phyloP scores from a whole-genome alignment of 192 early-diverging fungal genomes.

The Paraglomus brasilianum region DNA sequence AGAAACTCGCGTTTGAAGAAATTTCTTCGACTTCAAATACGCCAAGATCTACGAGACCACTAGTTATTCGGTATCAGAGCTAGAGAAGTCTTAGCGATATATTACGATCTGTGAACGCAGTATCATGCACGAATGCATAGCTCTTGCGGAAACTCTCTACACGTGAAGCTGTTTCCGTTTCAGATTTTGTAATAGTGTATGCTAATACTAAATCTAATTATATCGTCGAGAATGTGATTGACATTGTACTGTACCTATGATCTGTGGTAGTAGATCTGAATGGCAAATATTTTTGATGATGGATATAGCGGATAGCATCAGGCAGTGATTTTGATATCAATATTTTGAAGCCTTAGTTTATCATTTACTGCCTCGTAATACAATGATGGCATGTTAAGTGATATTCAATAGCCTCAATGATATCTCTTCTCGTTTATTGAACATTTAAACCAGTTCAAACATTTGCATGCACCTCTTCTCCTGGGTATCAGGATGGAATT shows the following conservation, averaged over 20 bases:
- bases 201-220: slow-evolving; percentile 43
- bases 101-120: slow-evolving; percentile 5
- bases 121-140: slow-evolving; percentile 1
- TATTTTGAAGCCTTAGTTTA: slow-evolving; percentile 47
- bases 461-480: slow-evolving; percentile 76
- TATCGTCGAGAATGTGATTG: slow-evolving; percentile 43
- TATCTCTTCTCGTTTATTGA: slow-evolving; percentile 63
- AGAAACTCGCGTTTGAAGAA: too few relatives aligned
- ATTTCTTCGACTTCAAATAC: background rate
- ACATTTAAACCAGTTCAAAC: slow-evolving; percentile 53
- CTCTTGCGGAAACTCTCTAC: slow-evolving; percentile 33
- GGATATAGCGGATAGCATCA: slow-evolving; percentile 37
- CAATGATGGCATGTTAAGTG: slow-evolving; percentile 24
- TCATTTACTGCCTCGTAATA: slow-evolving; percentile 46
- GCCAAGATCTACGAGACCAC: background rate
- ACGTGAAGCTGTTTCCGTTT: slow-evolving; percentile 35
- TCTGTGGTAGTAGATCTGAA: slow-evolving; percentile 14
- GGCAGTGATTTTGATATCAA: slow-evolving; percentile 31
- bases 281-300: slow-evolving; percentile 26
- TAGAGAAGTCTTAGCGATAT: slow-evolving; percentile 16
- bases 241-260: too few relatives aligned
- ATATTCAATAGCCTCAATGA: slow-evolving; percentile 47
- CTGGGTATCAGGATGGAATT: slow-evolving; percentile 80
- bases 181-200: slow-evolving; percentile 51
- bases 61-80: background rate